Base-by-base conservation (phyloP, 371 early-diverging fungal species). In the Thermomucor indicae-seudaticae region DNA sequence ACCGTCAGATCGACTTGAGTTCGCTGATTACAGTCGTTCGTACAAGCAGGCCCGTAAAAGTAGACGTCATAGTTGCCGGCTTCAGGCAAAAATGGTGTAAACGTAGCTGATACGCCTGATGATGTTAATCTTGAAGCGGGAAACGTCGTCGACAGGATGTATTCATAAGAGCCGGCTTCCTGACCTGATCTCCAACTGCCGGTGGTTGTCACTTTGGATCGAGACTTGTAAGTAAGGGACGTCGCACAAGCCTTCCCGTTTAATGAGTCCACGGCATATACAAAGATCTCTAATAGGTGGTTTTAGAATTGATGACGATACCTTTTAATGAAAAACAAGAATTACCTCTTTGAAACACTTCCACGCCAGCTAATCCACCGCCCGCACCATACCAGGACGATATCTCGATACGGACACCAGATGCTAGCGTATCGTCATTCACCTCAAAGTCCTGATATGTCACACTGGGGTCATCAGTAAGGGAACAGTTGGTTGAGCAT, bases 361-460 rank as follows among this genome's bases (percentile, higher is more conserved):
- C 76, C 28, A 91, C 66, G 35, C 77, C 73, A 34, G 78, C 72
- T 25, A 91, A 68, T 4, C 91, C 91, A 41, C 84, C 90, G 27
- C 91, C 84, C 6, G 49, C 52, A 5, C 91, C 91, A 45, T 89
- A 87, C 85, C 83, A 91, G 7, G 83, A 81, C 10, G 65, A 57
- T 31, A 91, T 66, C 40, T 83, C 75, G 40, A 91, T 69, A 23
- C 74, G 78, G 19, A 84, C 58, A n/a, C 83, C 87, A 17, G 57
- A 65, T 32, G 81, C 44, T 6, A 73, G 25, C 1, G 43, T 53
- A 1, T 72, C 60, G 24, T 60, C 56, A n/a, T 49, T 57, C 38
- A 89, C 64, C 34, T 53, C 64, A 53, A 80, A 89, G 43, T 86
- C 89, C 43, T 86, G 85, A 54, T 75, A 83, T 2, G 47, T 45